Conservation (phyloP, 768 basidiomycete genomes). For the Roridomyces roridus region DNA sequence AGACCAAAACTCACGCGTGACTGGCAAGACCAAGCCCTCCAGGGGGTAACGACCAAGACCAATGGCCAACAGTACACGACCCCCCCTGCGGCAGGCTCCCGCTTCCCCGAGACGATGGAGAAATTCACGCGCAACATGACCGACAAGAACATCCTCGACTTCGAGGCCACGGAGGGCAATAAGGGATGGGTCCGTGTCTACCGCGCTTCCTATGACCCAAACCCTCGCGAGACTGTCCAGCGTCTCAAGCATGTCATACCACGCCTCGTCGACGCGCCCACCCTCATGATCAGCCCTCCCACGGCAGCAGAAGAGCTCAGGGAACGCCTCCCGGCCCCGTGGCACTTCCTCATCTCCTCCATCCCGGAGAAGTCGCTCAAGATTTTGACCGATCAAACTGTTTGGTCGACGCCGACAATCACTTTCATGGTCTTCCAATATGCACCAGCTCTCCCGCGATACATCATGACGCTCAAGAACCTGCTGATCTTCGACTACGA, state of each 20-base stretch:
- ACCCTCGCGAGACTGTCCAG: not conserved
- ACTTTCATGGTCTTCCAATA: not conserved
- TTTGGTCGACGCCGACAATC: slow-evolving; percentile 8
- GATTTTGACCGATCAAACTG: not conserved
- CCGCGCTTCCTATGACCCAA: not conserved
- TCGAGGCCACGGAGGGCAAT: not conserved
- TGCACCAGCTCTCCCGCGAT: not conserved
- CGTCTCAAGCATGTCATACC: not conserved
- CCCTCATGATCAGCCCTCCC: not conserved
- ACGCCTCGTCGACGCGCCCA: not conserved
- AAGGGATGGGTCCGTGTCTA: not conserved
- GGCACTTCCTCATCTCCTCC: slow-evolving; percentile 7
- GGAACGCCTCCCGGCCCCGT: slow-evolving; percentile 6
- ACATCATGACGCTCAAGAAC: slow-evolving; percentile 7
- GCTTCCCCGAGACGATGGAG: not conserved
- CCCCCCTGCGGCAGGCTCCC: not conserved
- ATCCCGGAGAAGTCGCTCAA: not conserved
- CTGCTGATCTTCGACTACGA: too few relatives aligned
- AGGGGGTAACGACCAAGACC: too few relatives aligned
- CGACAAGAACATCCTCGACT: not conserved
- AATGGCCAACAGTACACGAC: too few relatives aligned
- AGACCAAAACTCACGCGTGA: too few relatives aligned
- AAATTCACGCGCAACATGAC: not conserved
- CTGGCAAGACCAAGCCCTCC: too few relatives aligned
- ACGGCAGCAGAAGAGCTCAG: not conserved